Base-by-base conservation (phyloP, 805 yeast species). In the Candida pseudoglaebosa region DNA sequence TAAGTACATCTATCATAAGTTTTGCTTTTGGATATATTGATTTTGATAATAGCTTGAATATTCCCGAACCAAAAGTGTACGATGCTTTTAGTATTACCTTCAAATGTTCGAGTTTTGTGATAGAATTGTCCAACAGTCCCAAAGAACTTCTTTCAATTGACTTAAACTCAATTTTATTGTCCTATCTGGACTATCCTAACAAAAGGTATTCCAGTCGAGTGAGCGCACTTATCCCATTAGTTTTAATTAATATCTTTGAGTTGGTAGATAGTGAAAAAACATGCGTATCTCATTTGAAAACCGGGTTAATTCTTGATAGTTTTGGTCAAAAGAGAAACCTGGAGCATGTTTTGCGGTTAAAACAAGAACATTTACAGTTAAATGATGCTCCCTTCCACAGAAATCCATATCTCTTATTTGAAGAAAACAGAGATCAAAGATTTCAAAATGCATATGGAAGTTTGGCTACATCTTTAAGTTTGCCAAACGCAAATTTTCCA, bases 321-420 rank as follows among this genome's bases (percentile, higher is more conserved):
- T 82, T 88, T 45, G 62, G 71, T 16, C 80, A 77, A 41, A 76
- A 75, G 39, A 59, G 64, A 9, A 33, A 33, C 19, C 36, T 33
- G 36, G 36, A 33, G 13, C 26, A 33, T 9, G 36, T 33, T 5
- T 24, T 33, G 37, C 50, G 53, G 7, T 51, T 61, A 14, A 96
- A 90, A 54, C 80, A 80, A 37, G 65, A 67, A 2, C 95, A 85
- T 56, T 60, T 90, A 1, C 62, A 75, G 14, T 46, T 65, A 5
- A 84, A 87, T 49, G 99, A 93, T 66, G 84, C 85, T 0, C 88
- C 96, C 0, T 88, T 78, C 45, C 93, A 87, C 48, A 62, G 99
- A 39, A 67, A 80, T 15, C 82, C 93, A 0, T 90, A 88, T 54
- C 57, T 91, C 20, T 56, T 91, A 6, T 72, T 75, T 3, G 71